These are phyloP conservation scores for Hypholoma sublateritium DNA, from an alignment of 768 basidiomycete genomes.

Conservation along the genomic window DNA sequence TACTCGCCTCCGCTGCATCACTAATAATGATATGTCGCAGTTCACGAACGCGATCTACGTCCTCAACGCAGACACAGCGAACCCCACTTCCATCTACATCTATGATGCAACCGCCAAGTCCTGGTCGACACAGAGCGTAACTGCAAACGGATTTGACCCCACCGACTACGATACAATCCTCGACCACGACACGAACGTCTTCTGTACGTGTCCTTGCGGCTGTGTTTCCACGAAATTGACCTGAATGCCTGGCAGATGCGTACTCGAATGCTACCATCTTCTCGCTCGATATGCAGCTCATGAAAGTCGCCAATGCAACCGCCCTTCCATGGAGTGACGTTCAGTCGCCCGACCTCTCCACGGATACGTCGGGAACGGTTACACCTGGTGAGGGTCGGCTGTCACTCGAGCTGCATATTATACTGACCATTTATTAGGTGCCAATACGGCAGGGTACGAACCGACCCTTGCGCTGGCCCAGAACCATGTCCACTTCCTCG, in stretches of 20 bases:
- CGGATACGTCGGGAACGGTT: slow-evolving; percentile 12
- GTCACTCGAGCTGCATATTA: not conserved
- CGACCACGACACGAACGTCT: slow-evolving; percentile 93
- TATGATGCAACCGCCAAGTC: slow-evolving; percentile 71
- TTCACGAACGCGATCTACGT: slow-evolving; percentile 88
- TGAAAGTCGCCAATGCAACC: slow-evolving; percentile 59
- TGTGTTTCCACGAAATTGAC: not conserved
- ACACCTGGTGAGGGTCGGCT: slow-evolving; percentile 6
- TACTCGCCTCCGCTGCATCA: not conserved
- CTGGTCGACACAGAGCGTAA: slow-evolving; percentile 76
- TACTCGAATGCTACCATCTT: slow-evolving; percentile 65
- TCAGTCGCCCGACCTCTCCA: slow-evolving; percentile 49
- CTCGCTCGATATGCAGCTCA: slow-evolving; percentile 65
- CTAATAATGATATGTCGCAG: slow-evolving; percentile 37
- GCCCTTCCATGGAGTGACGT: slow-evolving; percentile 67
- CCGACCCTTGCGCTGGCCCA: slow-evolving; percentile 82
- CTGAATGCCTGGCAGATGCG: slow-evolving; percentile 46
- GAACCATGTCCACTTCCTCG: slow-evolving; percentile 84
- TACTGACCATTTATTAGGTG: slow-evolving; percentile 4
- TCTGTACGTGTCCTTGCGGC: slow-evolving; percentile 50
- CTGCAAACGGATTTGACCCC: slow-evolving; percentile 57
- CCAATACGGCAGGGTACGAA: slow-evolving; percentile 49
- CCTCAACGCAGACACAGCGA: slow-evolving; percentile 71
- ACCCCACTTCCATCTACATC: slow-evolving; percentile 72
- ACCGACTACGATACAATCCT: slow-evolving; percentile 69